Conservation (phyloP, 176 grass and related monocot species). For the Rhynchospora breviuscula region DNA sequence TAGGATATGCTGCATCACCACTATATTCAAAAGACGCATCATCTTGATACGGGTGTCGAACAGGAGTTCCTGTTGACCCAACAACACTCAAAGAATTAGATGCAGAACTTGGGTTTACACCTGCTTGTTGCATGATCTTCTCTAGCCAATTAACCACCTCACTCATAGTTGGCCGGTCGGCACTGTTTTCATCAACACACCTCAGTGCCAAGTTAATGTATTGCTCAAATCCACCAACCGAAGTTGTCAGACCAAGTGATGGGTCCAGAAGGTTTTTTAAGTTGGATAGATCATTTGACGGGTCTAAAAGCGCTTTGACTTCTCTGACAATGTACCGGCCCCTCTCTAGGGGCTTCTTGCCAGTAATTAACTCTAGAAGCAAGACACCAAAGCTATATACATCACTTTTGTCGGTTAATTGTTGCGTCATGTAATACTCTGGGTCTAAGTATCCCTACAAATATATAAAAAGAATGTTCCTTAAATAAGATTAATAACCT, state of each 20-base stretch:
- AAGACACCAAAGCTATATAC: constrained; percentile 44
- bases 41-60: constrained; percentile 46
- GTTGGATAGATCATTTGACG: constrained; percentile 40
- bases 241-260: constrained; percentile 7
- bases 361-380: constrained; percentile 52
- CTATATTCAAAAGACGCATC: constrained; percentile 47
- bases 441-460: constrained; percentile 76
- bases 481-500: background rate
- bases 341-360: constrained; percentile 53
- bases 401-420: constrained; percentile 54
- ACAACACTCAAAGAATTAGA: constrained; percentile 43
- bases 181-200: constrained; percentile 59
- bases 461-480: background rate
- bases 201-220: constrained; percentile 53
- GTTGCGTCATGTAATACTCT: constrained; percentile 91
- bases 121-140: constrained; percentile 44
- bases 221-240: constrained; percentile 33
- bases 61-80: constrained; percentile 18
- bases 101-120: constrained; percentile 25
- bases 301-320: constrained; percentile 40
- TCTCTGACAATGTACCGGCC: constrained; percentile 59
- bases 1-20: constrained; percentile 25
- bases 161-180: constrained; percentile 51
- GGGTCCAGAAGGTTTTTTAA: constrained; percentile 57
- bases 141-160: constrained; percentile 59